These are phyloP conservation scores for Kurtzmaniella cleridarum DNA, from an alignment of 805 yeast genomes.

Conservation along the genomic window DNA sequence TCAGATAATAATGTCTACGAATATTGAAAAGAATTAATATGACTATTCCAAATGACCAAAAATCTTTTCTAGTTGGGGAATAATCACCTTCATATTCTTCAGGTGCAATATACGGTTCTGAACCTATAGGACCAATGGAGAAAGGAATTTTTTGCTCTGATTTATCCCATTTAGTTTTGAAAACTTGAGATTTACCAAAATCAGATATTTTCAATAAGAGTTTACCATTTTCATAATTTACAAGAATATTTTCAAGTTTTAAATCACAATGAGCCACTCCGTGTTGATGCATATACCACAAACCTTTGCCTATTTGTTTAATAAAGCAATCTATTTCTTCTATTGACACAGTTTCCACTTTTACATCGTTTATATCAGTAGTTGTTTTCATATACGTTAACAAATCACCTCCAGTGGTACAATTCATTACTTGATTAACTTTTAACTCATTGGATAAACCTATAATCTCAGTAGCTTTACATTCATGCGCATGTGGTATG, in stretches of 20 bases:
- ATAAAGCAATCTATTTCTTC: conserved; percentile 83
- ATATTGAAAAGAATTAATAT: conserved; percentile 25
- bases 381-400: conserved; percentile 24
- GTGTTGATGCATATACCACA: conserved; percentile 79
- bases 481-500: conserved; percentile 10
- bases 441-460: conserved; percentile 6
- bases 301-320: conserved; percentile 79
- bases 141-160: conserved; percentile 39
- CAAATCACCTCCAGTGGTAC: conserved; percentile 32
- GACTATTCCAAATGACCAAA: conserved; percentile 80
- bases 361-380: conserved; percentile 6
- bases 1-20: conserved; percentile 19
- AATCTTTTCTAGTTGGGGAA: conserved; percentile 50
- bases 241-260: conserved; percentile 79
- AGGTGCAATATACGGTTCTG: conserved; percentile 89
- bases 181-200: conserved; percentile 88
- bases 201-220: conserved; percentile 45
- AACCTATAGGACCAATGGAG: conserved; percentile 72
- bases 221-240: conserved; percentile 19
- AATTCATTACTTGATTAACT: conserved; percentile 34
- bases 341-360: conserved; percentile 15
- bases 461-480: not conserved
- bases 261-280: conserved; percentile 94
- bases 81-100: conserved; percentile 58
- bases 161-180: conserved; percentile 80